A percentile compares a stretch with the other conserved stretches of the same genome.
These are phyloP conservation scores for Exidia glandulosa DNA, from an alignment of 768 basidiomycete species.

Conservation along the genomic window DNA sequence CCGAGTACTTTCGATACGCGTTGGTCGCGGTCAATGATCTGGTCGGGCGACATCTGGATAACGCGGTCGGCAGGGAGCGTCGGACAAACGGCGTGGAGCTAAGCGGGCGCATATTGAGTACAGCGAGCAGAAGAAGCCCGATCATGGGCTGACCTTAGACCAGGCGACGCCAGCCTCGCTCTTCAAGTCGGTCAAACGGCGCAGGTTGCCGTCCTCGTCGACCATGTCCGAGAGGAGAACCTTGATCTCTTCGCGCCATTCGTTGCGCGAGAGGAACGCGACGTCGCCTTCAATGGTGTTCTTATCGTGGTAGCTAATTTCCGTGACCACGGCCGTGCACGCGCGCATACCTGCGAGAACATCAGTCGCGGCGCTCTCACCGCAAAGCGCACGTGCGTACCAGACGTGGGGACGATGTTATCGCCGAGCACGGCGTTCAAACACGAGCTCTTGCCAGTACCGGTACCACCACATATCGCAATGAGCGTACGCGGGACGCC, in stretches of 20 bases:
- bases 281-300: slow-evolving; percentile 47
- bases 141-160: slow-evolving; percentile 34
- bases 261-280: slow-evolving; percentile 41
- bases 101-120: background rate
- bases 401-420: slow-evolving; percentile 54
- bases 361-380: background rate
- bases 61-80: slow-evolving; percentile 36
- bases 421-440: slow-evolving; percentile 56
- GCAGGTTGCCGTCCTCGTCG: slow-evolving; percentile 46
- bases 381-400: slow-evolving; percentile 32
- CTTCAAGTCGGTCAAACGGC: slow-evolving; percentile 41
- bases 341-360: slow-evolving; percentile 23
- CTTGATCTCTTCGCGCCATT: slow-evolving; percentile 47
- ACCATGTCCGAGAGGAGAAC: slow-evolving; percentile 48
- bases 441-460: slow-evolving; percentile 51
- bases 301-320: slow-evolving; percentile 45
- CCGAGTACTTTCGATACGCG: slow-evolving; percentile 38
- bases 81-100: slow-evolving; percentile 58
- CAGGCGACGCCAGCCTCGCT: slow-evolving; percentile 53
- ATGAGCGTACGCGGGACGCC: slow-evolving; percentile 47
- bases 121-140: background rate
- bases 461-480: slow-evolving; percentile 59
- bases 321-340: slow-evolving; percentile 56
- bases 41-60: slow-evolving; percentile 35
- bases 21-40: slow-evolving; percentile 38